Conservation (phyloP, 2,329 filamentous ascomycete genomes). For the Alternaria angustiovoidea region DNA sequence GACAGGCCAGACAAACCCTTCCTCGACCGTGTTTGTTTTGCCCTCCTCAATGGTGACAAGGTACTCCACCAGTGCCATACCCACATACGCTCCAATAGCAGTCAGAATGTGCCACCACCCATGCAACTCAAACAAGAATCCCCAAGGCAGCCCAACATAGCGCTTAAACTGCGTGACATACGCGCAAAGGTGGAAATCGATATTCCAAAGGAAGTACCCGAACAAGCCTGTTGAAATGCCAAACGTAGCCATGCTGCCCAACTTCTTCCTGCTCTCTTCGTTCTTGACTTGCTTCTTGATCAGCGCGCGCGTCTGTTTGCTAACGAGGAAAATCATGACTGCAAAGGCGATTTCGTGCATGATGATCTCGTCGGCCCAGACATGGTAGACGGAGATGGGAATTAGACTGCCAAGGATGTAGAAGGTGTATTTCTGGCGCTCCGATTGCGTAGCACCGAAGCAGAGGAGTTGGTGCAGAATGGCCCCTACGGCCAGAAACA, state of each 20-base stretch:
- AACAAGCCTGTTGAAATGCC: conserved; percentile 56
- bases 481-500: conserved; percentile 63
- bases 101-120: conserved; percentile 72
- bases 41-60: conserved; percentile 45
- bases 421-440: conserved; percentile 36
- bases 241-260: conserved; percentile 38
- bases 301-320: conserved; percentile 35
- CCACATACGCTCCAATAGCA: conserved; percentile 60
- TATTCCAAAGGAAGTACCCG: conserved; percentile 64
- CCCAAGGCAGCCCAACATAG: conserved; percentile 62
- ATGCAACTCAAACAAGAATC: conserved; percentile 66
- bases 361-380: conserved; percentile 51
- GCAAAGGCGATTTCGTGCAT: conserved; percentile 52
- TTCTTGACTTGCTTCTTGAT: conserved; percentile 39
- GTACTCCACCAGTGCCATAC: conserved; percentile 50
- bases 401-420: conserved; percentile 42
- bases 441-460: conserved; percentile 41
- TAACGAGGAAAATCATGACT: conserved; percentile 53
- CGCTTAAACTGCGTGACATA: conserved; percentile 58
- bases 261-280: conserved; percentile 27
- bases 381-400: conserved; percentile 48
- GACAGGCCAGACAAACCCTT: conserved; percentile 50
- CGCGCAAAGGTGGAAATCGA: conserved; percentile 63
- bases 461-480: conserved; percentile 62
- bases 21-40: conserved; percentile 34